These are phyloP conservation scores for Ascochyta rabiei DNA, from an alignment of 2,329 filamentous ascomycete genomes.

Conservation along the genomic window DNA sequence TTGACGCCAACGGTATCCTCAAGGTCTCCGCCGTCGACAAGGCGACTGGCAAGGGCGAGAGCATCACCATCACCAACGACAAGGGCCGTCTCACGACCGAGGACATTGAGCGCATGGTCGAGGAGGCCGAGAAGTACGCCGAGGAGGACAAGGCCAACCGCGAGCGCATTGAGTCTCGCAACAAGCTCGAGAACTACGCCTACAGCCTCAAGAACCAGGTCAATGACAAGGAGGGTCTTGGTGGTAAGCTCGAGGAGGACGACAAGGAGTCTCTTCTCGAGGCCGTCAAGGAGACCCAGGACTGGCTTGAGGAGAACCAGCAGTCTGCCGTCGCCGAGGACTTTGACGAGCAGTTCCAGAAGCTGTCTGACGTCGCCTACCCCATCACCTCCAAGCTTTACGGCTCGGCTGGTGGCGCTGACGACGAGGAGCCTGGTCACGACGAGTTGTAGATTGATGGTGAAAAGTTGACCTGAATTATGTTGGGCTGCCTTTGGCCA, in stretches of 20 bases:
- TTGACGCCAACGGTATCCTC: conserved; percentile 98
- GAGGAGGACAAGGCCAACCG: conserved; percentile 99
- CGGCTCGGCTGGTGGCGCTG: conserved; percentile 66
- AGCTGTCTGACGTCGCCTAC: conserved; percentile 94
- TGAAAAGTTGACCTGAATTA: conserved; percentile 26
- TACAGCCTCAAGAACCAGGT: conserved; percentile 99
- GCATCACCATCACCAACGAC: conserved; percentile 99
- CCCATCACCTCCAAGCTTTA: conserved; percentile 99
- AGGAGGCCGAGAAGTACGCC: conserved; percentile 97
- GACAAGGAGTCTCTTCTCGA: conserved; percentile 97
- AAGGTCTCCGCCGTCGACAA: conserved; percentile 97
- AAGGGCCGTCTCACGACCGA: conserved; percentile 96
- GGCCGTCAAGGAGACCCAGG: conserved; percentile 93
- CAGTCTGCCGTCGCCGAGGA: conserved; percentile 84
- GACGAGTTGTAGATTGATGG: conserved; percentile 54
- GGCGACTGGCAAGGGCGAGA: conserved; percentile 96
- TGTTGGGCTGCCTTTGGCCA: conserved; percentile 18
- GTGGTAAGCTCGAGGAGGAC: conserved; percentile 97
- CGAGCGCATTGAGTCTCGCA: conserved; percentile 95
- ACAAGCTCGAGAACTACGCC: conserved; percentile 98
- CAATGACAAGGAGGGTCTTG: conserved; percentile 94
- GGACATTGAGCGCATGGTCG: conserved; percentile 99
- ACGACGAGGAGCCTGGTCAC: conserved; percentile 63
- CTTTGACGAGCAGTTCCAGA: conserved; percentile 99
- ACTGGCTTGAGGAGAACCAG: conserved; percentile 96